Percentiles rank a stretch among this genome's conserved stretches.
Evolutionary conservation across 805 yeast genomes (phyloP).

Genomic region (Candida ascalaphidarum): DNA sequence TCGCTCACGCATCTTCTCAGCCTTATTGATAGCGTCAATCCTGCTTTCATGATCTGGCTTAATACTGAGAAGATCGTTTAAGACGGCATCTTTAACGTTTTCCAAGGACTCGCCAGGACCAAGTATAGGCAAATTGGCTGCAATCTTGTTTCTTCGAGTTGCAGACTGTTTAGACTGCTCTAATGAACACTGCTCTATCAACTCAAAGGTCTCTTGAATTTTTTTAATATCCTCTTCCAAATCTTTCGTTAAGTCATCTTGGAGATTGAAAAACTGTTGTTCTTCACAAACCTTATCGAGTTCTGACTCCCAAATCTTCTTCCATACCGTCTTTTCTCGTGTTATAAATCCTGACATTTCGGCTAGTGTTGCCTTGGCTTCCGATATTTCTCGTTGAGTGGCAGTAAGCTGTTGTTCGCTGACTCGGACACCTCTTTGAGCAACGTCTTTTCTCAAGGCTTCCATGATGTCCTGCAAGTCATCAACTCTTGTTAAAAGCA

Average conservation of each 20-base stretch:
- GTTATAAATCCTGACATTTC: constrained; percentile 53
- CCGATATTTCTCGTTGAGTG: constrained; percentile 55
- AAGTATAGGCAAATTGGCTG: constrained; percentile 38
- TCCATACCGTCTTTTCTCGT: constrained; percentile 78
- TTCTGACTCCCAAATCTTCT: constrained; percentile 85
- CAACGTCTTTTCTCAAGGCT: constrained; percentile 82
- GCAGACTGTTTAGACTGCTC: constrained; percentile 63
- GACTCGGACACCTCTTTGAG: constrained; percentile 81
- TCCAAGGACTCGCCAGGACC: constrained; percentile 58
- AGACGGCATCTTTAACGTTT: constrained; percentile 64
- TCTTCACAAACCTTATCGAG: constrained; percentile 87
- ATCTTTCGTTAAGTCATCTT: constrained; percentile 77
- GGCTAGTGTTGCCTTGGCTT: constrained; percentile 45
- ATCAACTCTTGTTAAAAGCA: constrained; percentile 70
- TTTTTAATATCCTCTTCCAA: constrained; percentile 72
- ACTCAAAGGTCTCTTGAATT: constrained; percentile 71
- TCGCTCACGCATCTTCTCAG: constrained; percentile 70
- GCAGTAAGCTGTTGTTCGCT: constrained; percentile 61
- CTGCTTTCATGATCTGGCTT: constrained; percentile 80
- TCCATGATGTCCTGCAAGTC: constrained; percentile 90
- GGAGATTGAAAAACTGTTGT: constrained; percentile 84
- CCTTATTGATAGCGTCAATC: constrained; percentile 80
- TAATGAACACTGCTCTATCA: constrained; percentile 73
- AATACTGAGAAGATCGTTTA: constrained; percentile 70
- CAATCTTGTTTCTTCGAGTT: constrained; percentile 26